Conservation (phyloP, 73 alveolate genomes). For the Paraurostyla sp. region DNA sequence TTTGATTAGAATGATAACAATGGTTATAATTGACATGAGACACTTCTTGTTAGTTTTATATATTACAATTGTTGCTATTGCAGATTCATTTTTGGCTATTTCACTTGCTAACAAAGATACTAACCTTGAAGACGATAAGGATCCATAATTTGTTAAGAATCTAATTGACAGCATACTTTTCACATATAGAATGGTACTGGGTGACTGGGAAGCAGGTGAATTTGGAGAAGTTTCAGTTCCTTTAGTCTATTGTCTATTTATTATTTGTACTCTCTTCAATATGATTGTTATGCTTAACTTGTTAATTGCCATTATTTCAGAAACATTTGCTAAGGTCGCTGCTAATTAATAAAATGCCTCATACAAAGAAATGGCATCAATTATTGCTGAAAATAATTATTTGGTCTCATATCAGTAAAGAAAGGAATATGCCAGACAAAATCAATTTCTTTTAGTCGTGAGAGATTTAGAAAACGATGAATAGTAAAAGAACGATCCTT, state of each 20-base stretch:
- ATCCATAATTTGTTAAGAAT: background rate
- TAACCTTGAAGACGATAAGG: too few species aligned
- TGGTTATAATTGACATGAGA: conserved; percentile 8
- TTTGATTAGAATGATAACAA: background rate
- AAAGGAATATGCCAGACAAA: background rate
- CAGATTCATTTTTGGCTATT: conserved; percentile 6
- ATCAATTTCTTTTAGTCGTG: background rate
- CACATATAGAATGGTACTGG: background rate
- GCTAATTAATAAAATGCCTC: background rate
- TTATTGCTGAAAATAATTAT: conserved; percentile 33
- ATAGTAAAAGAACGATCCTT: too few species aligned
- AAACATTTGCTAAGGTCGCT: background rate
- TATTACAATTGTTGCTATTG: conserved; percentile 6
- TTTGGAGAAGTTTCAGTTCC: background rate
- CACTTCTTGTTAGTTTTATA: background rate
- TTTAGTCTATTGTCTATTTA: background rate
- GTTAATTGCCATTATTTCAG: conserved; percentile 14
- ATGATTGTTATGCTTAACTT: conserved; percentile 50
- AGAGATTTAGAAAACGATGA: too few species aligned
- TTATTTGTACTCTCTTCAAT: background rate
- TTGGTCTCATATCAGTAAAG: background rate
- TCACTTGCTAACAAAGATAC: background rate
- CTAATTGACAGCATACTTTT: background rate
- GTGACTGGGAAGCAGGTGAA: background rate
- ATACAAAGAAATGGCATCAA: conserved; percentile 1